Evolutionary conservation across 805 yeast genomes (phyloP), one percentile per base, ranked within the genome.

Genomic region (Wickerhamomyces alni): DNA sequence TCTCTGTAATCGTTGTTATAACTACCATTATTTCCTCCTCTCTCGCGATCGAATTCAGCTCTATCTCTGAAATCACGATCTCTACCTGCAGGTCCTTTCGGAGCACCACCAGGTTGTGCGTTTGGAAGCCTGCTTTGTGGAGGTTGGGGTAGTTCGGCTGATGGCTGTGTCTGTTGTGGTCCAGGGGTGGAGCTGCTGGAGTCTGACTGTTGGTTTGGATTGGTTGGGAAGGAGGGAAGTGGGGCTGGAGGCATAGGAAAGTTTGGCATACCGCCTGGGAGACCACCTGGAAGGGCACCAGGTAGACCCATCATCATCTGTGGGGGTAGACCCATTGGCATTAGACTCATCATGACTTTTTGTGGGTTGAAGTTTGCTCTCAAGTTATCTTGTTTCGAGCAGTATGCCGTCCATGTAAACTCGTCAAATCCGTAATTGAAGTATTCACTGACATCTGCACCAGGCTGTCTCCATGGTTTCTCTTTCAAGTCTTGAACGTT

Each of bases 391-490:
- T 89, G 96, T 59, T 87, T 87, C 31, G 80, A 70, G 50, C 96
- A 80, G 63, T 93, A 93, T 18, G 89, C 87, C 39, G 84, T 79
- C 99, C 99, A 93, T 13, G 97, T 84, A 48, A 85, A 75, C 65
- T 93, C 99, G 58, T 93, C 95, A 57, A 93, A 93, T 2, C 99
- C 99, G 55, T 80, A 93, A 64, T 93, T 93, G 70, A 93, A 93
- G 62, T 88, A 94, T 61, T 93, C 98, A 8, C 95, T 75, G 30
- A 87, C 65, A 62, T 93, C 97, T 4, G 96, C 95, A 29, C 98
- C 99, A 1, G 98, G 97, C 47, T 85, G 80, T 57, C 99, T 75
- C 99, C 99, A 93, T 8, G 99, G 99, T 65, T 94, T 94, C 48
- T 88, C 95, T 47, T 86, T 87, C 36, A 89, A 65, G 39, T 80